Conservation (phyloP, 179 eudicot species). For the Silene coronaria region DNA sequence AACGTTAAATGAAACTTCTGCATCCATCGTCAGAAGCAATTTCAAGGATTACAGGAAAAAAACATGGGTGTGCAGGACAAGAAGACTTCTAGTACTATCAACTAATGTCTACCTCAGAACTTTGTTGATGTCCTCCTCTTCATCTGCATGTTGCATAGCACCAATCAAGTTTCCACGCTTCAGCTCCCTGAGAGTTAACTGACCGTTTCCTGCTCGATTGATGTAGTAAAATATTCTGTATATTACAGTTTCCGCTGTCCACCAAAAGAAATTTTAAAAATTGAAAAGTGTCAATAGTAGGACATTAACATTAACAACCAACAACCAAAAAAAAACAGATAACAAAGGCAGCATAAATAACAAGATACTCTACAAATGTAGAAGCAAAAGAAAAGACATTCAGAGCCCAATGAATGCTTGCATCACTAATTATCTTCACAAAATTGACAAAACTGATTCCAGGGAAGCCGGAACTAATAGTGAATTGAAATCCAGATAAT, state of each 20-base stretch:
- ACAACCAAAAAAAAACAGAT: background rate
- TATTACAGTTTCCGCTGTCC: conserved; percentile 95
- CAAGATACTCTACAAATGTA: background rate
- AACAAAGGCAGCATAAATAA: background rate
- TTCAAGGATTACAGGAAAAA: background rate
- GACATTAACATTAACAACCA: background rate
- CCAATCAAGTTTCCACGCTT: conserved; percentile 78
- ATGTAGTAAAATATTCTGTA: conserved; percentile 91
- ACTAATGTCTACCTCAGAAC: conserved; percentile 58
- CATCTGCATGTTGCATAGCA: conserved; percentile 97
- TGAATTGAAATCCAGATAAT: background rate
- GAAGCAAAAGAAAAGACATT: background rate
- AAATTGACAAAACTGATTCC: background rate
- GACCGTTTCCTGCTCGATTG: conserved; percentile 88
- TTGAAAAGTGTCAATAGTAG: background rate
- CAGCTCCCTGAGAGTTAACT: conserved; percentile 86
- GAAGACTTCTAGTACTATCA: background rate
- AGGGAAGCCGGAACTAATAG: background rate
- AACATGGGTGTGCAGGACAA: background rate
- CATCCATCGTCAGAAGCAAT: background rate
- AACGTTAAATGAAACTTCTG: background rate
- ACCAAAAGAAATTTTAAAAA: conserved; percentile 14
- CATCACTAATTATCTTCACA: background rate
- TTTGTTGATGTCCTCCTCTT: conserved; percentile 98
- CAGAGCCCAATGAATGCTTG: background rate